Conservation (phyloP, 2,329 filamentous ascomycete species). For the Cladosporium sp. region DNA sequence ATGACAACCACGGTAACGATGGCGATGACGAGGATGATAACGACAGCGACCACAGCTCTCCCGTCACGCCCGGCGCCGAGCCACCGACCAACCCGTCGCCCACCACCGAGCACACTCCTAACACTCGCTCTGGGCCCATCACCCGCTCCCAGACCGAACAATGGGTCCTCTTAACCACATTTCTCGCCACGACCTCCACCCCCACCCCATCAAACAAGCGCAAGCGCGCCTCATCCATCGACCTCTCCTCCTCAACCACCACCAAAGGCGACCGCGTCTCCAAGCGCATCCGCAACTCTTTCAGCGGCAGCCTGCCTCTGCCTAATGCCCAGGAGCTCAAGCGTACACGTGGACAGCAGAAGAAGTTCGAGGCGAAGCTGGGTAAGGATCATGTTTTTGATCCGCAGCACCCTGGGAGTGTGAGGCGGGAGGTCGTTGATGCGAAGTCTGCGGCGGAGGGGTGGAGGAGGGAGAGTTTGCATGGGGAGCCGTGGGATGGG, state of each 20-base stretch:
- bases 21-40: background rate
- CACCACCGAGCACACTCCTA: background rate
- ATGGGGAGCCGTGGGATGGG: background rate
- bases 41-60: background rate
- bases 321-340: background rate
- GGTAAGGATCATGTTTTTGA: background rate
- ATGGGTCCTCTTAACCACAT: background rate
- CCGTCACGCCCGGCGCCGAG: background rate
- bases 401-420: background rate
- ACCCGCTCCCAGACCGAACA: background rate
- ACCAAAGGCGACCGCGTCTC: background rate
- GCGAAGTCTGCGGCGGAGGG: background rate
- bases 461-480: background rate
- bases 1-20: background rate
- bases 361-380: background rate
- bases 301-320: background rate
- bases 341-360: background rate
- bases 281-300: background rate
- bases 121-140: background rate
- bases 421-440: background rate
- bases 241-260: background rate
- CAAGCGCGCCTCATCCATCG: background rate
- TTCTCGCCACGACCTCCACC: background rate
- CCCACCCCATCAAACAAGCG: background rate
- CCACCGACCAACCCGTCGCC: background rate